Evolutionary conservation across 2,329 filamentous ascomycete genomes (phyloP).

Genomic region (Chaetoscypha palmicola): DNA sequence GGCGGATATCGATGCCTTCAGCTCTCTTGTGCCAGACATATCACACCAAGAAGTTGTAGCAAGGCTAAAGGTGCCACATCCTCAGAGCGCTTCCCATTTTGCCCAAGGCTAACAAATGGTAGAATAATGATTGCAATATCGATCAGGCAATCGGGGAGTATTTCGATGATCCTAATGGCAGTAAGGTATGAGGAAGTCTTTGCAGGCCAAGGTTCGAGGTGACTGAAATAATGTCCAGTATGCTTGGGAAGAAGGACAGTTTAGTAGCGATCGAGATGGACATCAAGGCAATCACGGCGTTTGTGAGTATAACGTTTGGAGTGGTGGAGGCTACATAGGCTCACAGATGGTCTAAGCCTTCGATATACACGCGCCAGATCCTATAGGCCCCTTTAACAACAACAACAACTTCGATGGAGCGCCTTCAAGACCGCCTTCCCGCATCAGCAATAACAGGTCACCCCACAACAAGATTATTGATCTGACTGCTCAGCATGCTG

Average conservation of each 20-base stretch:
- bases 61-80: slow-evolving; percentile 22
- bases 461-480: slow-evolving; percentile 43
- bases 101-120: slow-evolving; percentile 13
- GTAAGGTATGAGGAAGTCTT: slow-evolving; percentile 32
- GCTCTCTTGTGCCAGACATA: slow-evolving; percentile 14
- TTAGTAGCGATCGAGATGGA: slow-evolving; percentile 47
- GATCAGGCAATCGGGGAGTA: slow-evolving; percentile 46
- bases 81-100: not conserved
- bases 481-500: too few species aligned
- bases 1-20: slow-evolving; percentile 19
- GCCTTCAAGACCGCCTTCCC: slow-evolving; percentile 53
- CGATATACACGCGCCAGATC: slow-evolving; percentile 47
- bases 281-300: slow-evolving; percentile 37
- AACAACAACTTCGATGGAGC: slow-evolving; percentile 30
- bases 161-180: slow-evolving; percentile 31
- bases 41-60: slow-evolving; percentile 19
- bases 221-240: slow-evolving; percentile 33
- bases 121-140: slow-evolving; percentile 41
- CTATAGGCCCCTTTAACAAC: slow-evolving; percentile 36
- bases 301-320: slow-evolving; percentile 32
- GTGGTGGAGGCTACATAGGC: not conserved
- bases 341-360: slow-evolving; percentile 38
- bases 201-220: not conserved
- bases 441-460: slow-evolving; percentile 47
- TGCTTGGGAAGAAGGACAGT: slow-evolving; percentile 49